Conservation (phyloP, 305 asterid species). For the Galium porrigens region DNA sequence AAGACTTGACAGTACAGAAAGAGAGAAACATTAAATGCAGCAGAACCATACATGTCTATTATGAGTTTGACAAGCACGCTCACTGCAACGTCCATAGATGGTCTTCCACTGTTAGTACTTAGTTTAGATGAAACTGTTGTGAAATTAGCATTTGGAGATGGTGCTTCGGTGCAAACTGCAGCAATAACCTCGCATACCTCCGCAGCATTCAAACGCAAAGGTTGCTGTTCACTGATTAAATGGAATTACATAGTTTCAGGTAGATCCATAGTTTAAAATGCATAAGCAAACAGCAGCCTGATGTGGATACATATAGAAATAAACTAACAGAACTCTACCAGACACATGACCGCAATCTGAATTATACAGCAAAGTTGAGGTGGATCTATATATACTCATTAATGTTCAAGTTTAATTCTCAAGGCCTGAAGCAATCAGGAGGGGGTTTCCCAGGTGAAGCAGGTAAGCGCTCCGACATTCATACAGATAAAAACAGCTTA, state of each 20-base stretch:
- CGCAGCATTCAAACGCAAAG: slow-evolving; percentile 69
- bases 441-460: not conserved
- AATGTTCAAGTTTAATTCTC: not conserved
- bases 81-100: slow-evolving; percentile 92
- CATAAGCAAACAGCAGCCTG: slow-evolving; percentile 8
- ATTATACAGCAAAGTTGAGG: slow-evolving; percentile 3
- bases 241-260: slow-evolving; percentile 20
- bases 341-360: not conserved
- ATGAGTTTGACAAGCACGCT: slow-evolving; percentile 97
- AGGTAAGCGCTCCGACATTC: not conserved
- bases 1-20: not conserved
- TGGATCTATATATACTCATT: not conserved
- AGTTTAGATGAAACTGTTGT: slow-evolving; percentile 69
- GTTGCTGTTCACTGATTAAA: slow-evolving; percentile 85
- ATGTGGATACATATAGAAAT: not conserved
- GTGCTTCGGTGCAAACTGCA: slow-evolving; percentile 79
- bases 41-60: slow-evolving; percentile 79
- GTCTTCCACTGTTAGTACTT: slow-evolving; percentile 64
- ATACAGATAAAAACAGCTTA: not conserved
- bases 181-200: slow-evolving; percentile 95
- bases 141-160: slow-evolving; percentile 48
- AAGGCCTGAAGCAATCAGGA: not conserved
- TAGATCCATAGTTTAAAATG: slow-evolving; percentile 4
- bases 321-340: not conserved
- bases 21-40: slow-evolving; percentile 9